Evolutionary conservation across 1,284 basidiomycete genomes (phyloP).

Genomic region (Caloboletus firmus): DNA sequence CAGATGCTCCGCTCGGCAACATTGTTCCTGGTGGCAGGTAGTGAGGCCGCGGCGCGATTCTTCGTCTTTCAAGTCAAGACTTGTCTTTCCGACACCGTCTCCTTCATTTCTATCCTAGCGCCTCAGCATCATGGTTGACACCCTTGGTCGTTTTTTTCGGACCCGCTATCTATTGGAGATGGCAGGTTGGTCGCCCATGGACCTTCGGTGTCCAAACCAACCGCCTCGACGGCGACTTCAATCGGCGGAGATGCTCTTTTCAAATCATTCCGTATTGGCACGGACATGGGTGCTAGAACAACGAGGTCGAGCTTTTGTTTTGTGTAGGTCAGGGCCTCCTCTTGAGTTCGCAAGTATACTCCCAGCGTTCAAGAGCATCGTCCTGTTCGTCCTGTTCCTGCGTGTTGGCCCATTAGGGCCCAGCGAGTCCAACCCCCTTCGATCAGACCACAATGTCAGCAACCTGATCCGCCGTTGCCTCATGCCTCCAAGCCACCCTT

Average conservation of each 20-base stretch:
- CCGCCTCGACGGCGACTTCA: not conserved
- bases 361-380: not conserved
- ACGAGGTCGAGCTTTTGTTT: not conserved
- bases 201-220: not conserved
- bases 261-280: not conserved
- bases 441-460: slow-evolving; percentile 1
- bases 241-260: not conserved
- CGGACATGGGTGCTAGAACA: not conserved
- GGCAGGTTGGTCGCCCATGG: not conserved
- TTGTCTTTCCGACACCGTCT: too few relatives aligned
- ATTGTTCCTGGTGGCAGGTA: too few relatives aligned
- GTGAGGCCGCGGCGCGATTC: not conserved
- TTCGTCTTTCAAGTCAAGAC: not conserved
- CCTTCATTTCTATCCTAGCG: too few relatives aligned
- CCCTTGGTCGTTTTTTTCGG: too few relatives aligned
- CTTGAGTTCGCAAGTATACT: not conserved
- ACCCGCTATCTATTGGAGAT: not conserved
- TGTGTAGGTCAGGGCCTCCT: not conserved
- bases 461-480: not conserved
- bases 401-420: not conserved
- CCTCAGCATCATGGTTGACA: too few relatives aligned
- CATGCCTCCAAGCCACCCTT: not conserved
- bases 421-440: too few relatives aligned
- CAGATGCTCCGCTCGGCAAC: too few relatives aligned
- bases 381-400: not conserved